A percentile compares a stretch with the other conserved stretches of the same genome.
phyloP scores from a whole-genome alignment of 306 rosid genomes.

The Acmispon strigosus region DNA sequence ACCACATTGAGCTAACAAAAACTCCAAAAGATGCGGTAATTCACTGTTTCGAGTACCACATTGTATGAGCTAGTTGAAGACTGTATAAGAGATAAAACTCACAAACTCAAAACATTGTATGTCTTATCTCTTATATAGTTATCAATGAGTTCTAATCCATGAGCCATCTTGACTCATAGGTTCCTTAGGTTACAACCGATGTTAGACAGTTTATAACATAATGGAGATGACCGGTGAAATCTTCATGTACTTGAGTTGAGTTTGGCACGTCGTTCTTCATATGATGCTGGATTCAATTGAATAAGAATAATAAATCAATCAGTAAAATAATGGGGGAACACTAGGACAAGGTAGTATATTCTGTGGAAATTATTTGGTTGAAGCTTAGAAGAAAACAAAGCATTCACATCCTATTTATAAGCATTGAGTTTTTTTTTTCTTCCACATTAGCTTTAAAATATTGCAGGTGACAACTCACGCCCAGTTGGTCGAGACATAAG shows the following conservation, averaged over 20 bases:
- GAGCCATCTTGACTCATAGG: no score
- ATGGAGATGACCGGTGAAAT: conserved; percentile 11
- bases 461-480: conserved; percentile 49
- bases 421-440: not conserved
- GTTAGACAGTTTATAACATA: not conserved
- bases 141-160: no score
- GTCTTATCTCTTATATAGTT: no score
- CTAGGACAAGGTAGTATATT: not conserved
- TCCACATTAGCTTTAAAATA: not conserved
- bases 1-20: no score
- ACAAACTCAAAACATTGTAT: no score
- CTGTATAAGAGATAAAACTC: no score
- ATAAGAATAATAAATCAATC: conserved; percentile 10
- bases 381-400: not conserved
- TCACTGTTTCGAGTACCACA: no score
- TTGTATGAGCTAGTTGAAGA: no score
- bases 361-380: not conserved
- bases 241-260: conserved; percentile 28
- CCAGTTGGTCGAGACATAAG: conserved; percentile 84
- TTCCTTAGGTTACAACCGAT: not conserved
- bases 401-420: conserved; percentile 5
- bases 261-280: conserved; percentile 76
- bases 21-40: no score
- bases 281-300: conserved; percentile 60
- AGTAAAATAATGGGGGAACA: not conserved